Percentiles rank a stretch among this genome's conserved stretches.
Conservation (phyloP, 306 rosid species). For the Prosopis cineraria region DNA sequence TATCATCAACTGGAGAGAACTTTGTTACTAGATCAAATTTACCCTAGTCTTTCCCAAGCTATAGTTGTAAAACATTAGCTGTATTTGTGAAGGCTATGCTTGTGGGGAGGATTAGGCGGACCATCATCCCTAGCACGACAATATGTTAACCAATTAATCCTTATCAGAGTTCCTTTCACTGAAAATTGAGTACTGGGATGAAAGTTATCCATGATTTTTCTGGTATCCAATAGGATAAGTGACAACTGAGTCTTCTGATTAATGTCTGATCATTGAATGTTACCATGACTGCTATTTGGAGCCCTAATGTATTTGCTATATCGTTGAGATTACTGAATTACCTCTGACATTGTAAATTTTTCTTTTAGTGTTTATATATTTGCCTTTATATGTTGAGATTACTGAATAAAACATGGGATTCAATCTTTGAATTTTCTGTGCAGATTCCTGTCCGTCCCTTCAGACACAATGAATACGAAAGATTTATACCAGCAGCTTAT, state of each 20-base stretch:
- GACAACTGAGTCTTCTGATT: not conserved
- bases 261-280: not conserved
- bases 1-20: conserved; percentile 10
- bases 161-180: not conserved
- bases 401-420: conserved; percentile 17
- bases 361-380: too few relatives aligned
- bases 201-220: not conserved
- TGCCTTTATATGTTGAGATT: too few relatives aligned
- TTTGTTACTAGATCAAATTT: conserved; percentile 23
- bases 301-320: not conserved
- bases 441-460: conserved; percentile 98
- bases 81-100: conserved; percentile 5
- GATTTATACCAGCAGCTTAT: conserved; percentile 93
- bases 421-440: conserved; percentile 35
- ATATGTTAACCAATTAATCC: not conserved
- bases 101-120: not conserved
- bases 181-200: not conserved
- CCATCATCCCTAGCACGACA: not conserved
- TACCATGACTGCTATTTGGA: not conserved
- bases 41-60: conserved; percentile 12
- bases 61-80: conserved; percentile 20
- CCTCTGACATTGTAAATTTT: too few relatives aligned
- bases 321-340: conserved; percentile 9
- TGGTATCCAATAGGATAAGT: not conserved
- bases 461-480: conserved; percentile 93